phyloP scores from a whole-genome alignment of 2,329 filamentous ascomycete species.

The Ophiocordyceps polyrhachis-furcata region DNA sequence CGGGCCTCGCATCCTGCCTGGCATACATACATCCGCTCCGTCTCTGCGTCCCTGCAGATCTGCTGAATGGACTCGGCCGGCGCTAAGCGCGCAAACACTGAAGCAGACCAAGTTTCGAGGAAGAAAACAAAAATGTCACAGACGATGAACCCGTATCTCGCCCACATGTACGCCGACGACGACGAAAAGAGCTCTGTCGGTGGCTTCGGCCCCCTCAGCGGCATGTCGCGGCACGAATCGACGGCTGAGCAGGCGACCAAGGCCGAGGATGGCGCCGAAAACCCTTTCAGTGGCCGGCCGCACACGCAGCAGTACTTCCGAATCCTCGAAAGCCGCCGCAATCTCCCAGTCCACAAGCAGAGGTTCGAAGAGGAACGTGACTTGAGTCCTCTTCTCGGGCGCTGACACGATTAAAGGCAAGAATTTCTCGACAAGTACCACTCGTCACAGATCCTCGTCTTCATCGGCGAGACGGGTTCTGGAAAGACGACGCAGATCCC shows the following conservation, averaged over 20 bases:
- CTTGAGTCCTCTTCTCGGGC: not conserved
- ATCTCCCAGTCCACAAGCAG: constrained; percentile 83
- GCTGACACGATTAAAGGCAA: constrained; percentile 30
- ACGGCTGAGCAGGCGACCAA: constrained; percentile 55
- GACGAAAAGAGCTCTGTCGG: constrained; percentile 19
- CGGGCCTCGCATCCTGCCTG: no score
- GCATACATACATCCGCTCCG: not conserved
- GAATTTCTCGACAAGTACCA: constrained; percentile 93
- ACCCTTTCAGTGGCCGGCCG: constrained; percentile 64
- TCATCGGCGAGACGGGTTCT: constrained; percentile 97
- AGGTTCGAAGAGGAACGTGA: constrained; percentile 30
- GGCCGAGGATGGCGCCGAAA: constrained; percentile 64
- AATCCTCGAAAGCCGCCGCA: constrained; percentile 67
- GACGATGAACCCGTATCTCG: constrained; percentile 66
- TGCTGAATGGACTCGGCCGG: constrained; percentile 3
- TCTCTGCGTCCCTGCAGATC: not conserved
- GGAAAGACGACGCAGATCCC: constrained; percentile 99
- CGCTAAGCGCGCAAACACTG: constrained; percentile 26
- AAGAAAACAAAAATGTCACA: constrained; percentile 25
- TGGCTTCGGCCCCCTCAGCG: constrained; percentile 29
- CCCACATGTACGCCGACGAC: constrained; percentile 65
- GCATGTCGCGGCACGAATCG: constrained; percentile 60
- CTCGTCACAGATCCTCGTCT: constrained; percentile 85
- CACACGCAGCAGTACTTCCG: constrained; percentile 76
- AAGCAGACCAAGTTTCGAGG: constrained; percentile 20